Percentiles rank a stretch among this genome's conserved stretches.
Conservation (phyloP, 2,329 filamentous ascomycete genomes). For the Hypomyces perniciosus region DNA sequence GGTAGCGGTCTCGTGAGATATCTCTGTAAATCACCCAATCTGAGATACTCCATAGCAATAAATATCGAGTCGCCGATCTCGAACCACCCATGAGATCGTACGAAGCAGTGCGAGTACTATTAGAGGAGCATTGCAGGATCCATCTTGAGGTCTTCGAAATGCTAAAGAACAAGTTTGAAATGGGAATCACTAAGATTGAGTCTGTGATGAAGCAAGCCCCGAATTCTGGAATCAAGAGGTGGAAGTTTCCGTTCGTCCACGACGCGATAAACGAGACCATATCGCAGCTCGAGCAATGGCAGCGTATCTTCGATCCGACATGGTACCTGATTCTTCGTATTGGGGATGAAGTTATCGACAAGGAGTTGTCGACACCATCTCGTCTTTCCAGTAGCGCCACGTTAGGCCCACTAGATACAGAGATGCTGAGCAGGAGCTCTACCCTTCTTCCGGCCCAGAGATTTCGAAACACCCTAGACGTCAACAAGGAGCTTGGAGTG, state of each 20-base stretch:
- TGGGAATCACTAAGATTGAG: not conserved
- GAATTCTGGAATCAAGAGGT: constrained; percentile 7
- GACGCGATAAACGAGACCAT: constrained; percentile 17
- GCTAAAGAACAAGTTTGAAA: constrained; percentile 6
- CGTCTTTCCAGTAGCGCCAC: not conserved
- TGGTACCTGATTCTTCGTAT: constrained; percentile 21
- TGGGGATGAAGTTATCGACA: constrained; percentile 15
- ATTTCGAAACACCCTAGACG: not conserved
- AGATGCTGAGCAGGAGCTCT: not conserved
- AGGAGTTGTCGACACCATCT: constrained; percentile 6
- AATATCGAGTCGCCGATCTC: too few relatives aligned
- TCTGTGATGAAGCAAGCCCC: not conserved
- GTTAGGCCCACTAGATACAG: not conserved
- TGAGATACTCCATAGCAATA: too few relatives aligned
- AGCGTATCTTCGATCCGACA: constrained; percentile 16
- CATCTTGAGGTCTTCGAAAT: constrained; percentile 11
- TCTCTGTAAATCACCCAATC: too few relatives aligned
- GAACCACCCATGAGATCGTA: too few relatives aligned
- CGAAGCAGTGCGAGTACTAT: too few relatives aligned
- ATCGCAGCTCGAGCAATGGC: constrained; percentile 19
- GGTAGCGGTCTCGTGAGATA: too few relatives aligned
- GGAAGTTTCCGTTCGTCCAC: constrained; percentile 13
- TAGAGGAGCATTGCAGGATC: constrained; percentile 8
- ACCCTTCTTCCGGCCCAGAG: not conserved
- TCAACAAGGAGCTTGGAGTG: not conserved